A percentile compares a stretch with the other conserved stretches of the same genome.
Evolutionary conservation across 805 yeast genomes (phyloP).

Genomic region (Lipomyces yamadae): DNA sequence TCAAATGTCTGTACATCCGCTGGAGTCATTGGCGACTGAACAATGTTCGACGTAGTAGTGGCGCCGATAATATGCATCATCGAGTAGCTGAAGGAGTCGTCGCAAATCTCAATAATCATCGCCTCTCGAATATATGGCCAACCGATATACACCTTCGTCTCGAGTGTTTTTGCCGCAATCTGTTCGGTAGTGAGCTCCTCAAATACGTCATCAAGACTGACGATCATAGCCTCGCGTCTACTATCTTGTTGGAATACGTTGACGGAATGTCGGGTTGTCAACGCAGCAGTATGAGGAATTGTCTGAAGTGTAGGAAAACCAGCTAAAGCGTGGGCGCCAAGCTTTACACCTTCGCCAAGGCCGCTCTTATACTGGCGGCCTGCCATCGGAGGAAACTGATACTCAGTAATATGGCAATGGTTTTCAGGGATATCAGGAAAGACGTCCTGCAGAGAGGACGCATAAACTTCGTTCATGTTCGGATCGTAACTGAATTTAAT

Average conservation of each 20-base stretch:
- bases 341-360: slow-evolving; percentile 65
- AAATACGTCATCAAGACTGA: slow-evolving; percentile 59
- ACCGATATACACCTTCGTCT: slow-evolving; percentile 68
- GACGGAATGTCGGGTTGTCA: slow-evolving; percentile 64
- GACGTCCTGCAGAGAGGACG: slow-evolving; percentile 75
- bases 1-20: slow-evolving; percentile 13
- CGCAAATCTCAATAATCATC: slow-evolving; percentile 65
- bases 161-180: slow-evolving; percentile 65
- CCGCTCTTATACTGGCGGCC: slow-evolving; percentile 51
- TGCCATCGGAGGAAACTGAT: slow-evolving; percentile 54
- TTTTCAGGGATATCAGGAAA: slow-evolving; percentile 80
- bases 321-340: slow-evolving; percentile 74
- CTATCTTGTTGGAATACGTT: slow-evolving; percentile 85
- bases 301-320: slow-evolving; percentile 89
- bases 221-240: slow-evolving; percentile 76
- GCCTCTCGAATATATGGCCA: slow-evolving; percentile 95
- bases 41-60: neutral
- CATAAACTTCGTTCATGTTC: slow-evolving; percentile 67
- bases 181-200: slow-evolving; percentile 56
- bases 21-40: slow-evolving; percentile 8
- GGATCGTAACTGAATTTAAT: slow-evolving; percentile 75
- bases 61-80: slow-evolving; percentile 45
- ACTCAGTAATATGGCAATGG: slow-evolving; percentile 71
- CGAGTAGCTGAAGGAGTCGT: slow-evolving; percentile 56
- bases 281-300: slow-evolving; percentile 60